A percentile compares a stretch with the other conserved stretches of the same genome.
phyloP scores from a whole-genome alignment of 2,329 filamentous ascomycete genomes.

The Microsporum audouinii region DNA sequence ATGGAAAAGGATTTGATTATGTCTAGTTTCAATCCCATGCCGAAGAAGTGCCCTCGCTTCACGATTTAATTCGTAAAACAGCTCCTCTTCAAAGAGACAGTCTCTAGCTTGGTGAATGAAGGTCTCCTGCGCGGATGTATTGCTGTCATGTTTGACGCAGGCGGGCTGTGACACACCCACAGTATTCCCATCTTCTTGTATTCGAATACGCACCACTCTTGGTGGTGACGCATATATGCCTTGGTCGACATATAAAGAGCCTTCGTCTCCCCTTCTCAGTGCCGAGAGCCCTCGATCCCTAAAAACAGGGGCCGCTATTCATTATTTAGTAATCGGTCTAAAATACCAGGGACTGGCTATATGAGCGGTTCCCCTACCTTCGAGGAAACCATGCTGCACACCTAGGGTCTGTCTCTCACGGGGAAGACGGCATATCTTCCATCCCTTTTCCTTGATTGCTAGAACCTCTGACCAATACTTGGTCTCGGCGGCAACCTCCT shows the following conservation, averaged over 20 bases:
- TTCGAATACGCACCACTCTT: constrained; percentile 55
- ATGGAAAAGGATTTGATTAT: constrained; percentile 46
- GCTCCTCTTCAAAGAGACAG: constrained; percentile 52
- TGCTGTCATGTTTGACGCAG: constrained; percentile 12
- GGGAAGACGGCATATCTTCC: constrained; percentile 71
- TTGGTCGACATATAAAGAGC: constrained; percentile 62
- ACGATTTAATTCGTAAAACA: constrained; percentile 79
- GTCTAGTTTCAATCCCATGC: constrained; percentile 56
- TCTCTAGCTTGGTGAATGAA: constrained; percentile 35
- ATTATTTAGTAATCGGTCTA: background rate
- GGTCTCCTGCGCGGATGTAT: constrained; percentile 25
- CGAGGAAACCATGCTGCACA: constrained; percentile 80
- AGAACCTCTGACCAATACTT: constrained; percentile 84
- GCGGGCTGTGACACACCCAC: constrained; percentile 42
- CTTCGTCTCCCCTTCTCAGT: constrained; percentile 61
- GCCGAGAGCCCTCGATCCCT: constrained; percentile 67
- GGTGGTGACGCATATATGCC: constrained; percentile 40
- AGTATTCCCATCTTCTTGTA: constrained; percentile 47
- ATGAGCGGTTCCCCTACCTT: constrained; percentile 40
- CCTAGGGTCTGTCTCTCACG: constrained; percentile 62
- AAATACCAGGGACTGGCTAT: background rate
- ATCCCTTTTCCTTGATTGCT: constrained; percentile 68
- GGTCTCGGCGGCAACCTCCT: constrained; percentile 67
- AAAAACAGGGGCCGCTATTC: constrained; percentile 43
- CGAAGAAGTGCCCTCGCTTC: constrained; percentile 65